Evolutionary conservation across 2,329 filamentous ascomycete species (phyloP), one percentile per base, ranked within the genome.

Genomic region (Coniochaeta sp.): DNA sequence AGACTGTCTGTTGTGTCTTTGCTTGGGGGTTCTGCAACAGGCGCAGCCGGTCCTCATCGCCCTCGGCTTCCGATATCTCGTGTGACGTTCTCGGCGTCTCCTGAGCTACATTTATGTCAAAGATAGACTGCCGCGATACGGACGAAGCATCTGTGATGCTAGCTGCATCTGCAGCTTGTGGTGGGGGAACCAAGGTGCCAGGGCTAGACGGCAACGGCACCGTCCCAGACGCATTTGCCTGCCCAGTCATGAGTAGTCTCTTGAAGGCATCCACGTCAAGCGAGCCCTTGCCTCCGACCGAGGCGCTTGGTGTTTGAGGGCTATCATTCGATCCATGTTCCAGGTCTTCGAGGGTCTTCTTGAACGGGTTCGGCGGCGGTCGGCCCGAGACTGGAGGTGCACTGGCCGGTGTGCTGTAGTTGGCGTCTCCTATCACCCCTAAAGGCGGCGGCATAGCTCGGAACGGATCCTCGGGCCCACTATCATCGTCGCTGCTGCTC

Each of bases 261-360:
- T 87, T 87, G 74, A 95, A 95, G 8, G 89, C 86, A 69, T 91
- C 86, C 1, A 93, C 90, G 69, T 95, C 89, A 64, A 93, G 73
- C 0, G 84, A 80, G 19, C 71, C 75, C 65, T 75, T 79, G 9
- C 74, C 67, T 69, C 75, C 58, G n/a, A 61, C 47, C 1, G 61
- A 60, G 62, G 69, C 14, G 62, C 73, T 67, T 65, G 72, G 59
- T 65, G 71, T 67, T 24, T 74, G 68, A 19, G 71, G 66, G 43
- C 70, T 67, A 40, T 74, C 69, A 36, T 66, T 70, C 24, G 66
- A 65, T 4, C 69, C 66, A 28, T 70, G 71, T 61, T 84, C 81
- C 58, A 82, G 66, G 57, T 84, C 81, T 50, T 80, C 76, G 36
- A 82, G 67, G 9, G 82, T 83, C 71, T 77, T 83, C 63, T 80